phyloP scores from a whole-genome alignment of 1,284 basidiomycete genomes.

The Microbotryum silenes-acaulis region DNA sequence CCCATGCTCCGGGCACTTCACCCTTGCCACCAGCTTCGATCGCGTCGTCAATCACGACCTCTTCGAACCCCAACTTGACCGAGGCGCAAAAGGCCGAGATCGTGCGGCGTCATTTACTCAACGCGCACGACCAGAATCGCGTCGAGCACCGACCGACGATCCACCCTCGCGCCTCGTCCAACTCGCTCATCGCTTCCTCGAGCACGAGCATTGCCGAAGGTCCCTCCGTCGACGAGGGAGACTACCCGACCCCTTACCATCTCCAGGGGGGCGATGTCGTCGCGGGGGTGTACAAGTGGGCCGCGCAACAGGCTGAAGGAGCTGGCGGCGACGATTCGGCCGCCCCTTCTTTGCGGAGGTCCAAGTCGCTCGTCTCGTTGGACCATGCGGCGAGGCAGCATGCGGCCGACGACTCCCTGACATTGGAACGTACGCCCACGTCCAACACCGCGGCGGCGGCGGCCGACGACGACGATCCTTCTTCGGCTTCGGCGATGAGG shows the following conservation, averaged over 20 bases:
- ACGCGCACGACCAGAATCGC: constrained; percentile 54
- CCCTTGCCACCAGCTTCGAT: too few relatives aligned
- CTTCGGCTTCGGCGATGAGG: background rate
- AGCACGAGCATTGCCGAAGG: constrained; percentile 15
- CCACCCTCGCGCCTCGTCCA: constrained; percentile 8
- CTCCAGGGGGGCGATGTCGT: constrained; percentile 34
- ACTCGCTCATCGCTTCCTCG: constrained; percentile 15
- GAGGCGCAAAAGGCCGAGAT: constrained; percentile 78
- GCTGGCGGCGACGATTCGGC: background rate
- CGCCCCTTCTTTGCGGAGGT: constrained; percentile 6
- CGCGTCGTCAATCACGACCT: too few relatives aligned
- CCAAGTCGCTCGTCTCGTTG: constrained; percentile 7
- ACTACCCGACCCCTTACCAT: constrained; percentile 35
- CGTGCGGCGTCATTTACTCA: constrained; percentile 68
- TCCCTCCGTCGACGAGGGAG: constrained; percentile 5
- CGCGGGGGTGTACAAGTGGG: constrained; percentile 34
- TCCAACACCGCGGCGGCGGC: background rate
- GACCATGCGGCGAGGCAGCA: too few relatives aligned
- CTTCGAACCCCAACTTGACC: constrained; percentile 27
- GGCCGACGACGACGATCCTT: background rate
- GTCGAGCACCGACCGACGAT: constrained; percentile 15
- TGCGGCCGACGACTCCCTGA: background rate
- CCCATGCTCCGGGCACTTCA: too few relatives aligned
- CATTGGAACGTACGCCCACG: too few relatives aligned
- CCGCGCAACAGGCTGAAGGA: constrained; percentile 13